Evolutionary conservation across 192 early-diverging fungal species (phyloP).

Genomic region (Pilobolus umbonatus): DNA sequence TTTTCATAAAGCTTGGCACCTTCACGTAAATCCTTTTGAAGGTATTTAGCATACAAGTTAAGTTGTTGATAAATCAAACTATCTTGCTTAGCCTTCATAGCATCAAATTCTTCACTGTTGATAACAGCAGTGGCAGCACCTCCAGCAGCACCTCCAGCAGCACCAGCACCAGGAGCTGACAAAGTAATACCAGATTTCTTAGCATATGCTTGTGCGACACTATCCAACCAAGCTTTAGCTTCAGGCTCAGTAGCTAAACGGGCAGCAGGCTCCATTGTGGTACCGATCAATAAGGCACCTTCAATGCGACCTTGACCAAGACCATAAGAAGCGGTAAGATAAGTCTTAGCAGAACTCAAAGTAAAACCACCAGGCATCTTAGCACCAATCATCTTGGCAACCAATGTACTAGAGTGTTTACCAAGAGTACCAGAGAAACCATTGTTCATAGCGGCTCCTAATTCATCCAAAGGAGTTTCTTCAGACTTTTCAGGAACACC

Average conservation of each 20-base stretch:
- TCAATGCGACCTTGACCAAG: conserved; percentile 72
- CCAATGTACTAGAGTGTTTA: conserved; percentile 69
- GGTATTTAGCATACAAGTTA: conserved; percentile 73
- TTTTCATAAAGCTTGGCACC: conserved; percentile 60
- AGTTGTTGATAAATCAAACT: conserved; percentile 71
- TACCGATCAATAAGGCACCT: conserved; percentile 69
- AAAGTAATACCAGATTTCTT: conserved; percentile 63
- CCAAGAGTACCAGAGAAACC: conserved; percentile 70
- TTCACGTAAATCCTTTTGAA: conserved; percentile 74
- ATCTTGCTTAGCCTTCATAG: conserved; percentile 67
- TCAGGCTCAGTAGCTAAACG: conserved; percentile 72
- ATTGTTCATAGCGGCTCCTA: conserved; percentile 60
- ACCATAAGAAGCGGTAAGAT: conserved; percentile 68
- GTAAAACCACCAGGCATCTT: conserved; percentile 94
- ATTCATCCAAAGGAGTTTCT: conserved; percentile 81
- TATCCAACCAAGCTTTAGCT: conserved; percentile 76
- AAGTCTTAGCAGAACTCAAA: conserved; percentile 69
- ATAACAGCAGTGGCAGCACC: conserved; percentile 62
- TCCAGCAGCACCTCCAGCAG: conserved; percentile 44
- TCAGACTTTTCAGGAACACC: conserved; percentile 87
- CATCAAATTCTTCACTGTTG: conserved; percentile 85
- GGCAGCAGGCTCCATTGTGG: conserved; percentile 76
- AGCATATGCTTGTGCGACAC: conserved; percentile 66
- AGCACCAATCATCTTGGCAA: conserved; percentile 74
- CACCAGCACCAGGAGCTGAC: conserved; percentile 38